Evolutionary conservation across 1,284 basidiomycete genomes (phyloP).

Genomic region (Irpex rosettiformis): DNA sequence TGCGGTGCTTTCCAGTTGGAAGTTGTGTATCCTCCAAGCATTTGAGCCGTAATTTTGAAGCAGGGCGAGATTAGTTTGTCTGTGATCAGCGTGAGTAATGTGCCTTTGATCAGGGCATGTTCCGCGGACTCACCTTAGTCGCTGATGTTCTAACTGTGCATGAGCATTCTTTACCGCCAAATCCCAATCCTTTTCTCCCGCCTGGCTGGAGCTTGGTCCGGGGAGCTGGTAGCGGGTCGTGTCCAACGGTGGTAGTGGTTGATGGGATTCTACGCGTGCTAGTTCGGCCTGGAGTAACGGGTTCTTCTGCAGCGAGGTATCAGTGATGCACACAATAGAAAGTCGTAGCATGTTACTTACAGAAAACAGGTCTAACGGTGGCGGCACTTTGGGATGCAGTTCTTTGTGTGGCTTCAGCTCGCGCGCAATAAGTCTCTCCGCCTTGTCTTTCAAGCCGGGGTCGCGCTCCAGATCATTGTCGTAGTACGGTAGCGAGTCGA

Average conservation of each 20-base stretch:
- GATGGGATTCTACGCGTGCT: slow-evolving; percentile 65
- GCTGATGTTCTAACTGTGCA: slow-evolving; percentile 89
- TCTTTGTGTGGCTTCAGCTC: slow-evolving; percentile 36
- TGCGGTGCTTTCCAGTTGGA: slow-evolving; percentile 76
- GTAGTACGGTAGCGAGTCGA: slow-evolving; percentile 92
- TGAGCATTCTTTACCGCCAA: slow-evolving; percentile 76
- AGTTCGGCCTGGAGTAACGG: slow-evolving; percentile 71
- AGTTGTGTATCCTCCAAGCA: slow-evolving; percentile 90
- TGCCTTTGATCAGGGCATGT: slow-evolving; percentile 1
- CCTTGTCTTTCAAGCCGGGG: slow-evolving; percentile 67
- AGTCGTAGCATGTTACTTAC: too few relatives aligned
- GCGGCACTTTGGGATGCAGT: slow-evolving; percentile 72
- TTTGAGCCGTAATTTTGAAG: slow-evolving; percentile 88
- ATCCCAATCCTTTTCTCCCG: slow-evolving; percentile 77
- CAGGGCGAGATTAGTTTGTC: slow-evolving; percentile 82
- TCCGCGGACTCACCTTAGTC: slow-evolving; percentile 56
- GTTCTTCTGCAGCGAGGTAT: slow-evolving; percentile 42
- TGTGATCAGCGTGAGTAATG: slow-evolving; percentile 29
- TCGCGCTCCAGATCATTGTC: slow-evolving; percentile 87
- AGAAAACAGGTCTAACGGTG: slow-evolving; percentile 63
- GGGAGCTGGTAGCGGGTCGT: slow-evolving; percentile 78
- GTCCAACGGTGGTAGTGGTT: slow-evolving; percentile 75
- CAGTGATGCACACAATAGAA: too few relatives aligned
- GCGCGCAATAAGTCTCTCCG: slow-evolving; percentile 68
- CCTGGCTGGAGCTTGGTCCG: slow-evolving; percentile 60